Evolutionary conservation across 345 rosid genomes (phyloP).

Genomic region (Citrus cavaleriei): DNA sequence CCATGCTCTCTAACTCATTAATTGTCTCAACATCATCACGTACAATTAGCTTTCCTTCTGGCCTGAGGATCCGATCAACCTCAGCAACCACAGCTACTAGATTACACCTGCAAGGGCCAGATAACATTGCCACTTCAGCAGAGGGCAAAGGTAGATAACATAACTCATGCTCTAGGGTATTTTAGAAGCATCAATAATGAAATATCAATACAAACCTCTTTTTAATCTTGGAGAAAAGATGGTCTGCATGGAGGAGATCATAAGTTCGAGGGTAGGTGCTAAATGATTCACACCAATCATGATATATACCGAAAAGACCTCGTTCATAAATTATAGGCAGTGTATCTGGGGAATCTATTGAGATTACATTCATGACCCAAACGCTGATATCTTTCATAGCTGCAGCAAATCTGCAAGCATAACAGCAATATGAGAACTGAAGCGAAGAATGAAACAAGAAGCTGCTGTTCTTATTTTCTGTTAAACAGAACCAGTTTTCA

Average conservation of each 20-base stretch:
- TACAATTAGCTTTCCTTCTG: conserved; percentile 81
- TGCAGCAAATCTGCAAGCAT: conserved; percentile 74
- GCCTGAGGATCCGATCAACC: conserved; percentile 83
- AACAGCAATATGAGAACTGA: conserved; percentile 14
- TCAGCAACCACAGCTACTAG: conserved; percentile 69
- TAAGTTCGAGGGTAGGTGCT: conserved; percentile 95
- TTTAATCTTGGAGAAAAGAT: conserved; percentile 81
- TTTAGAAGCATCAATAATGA: neutral
- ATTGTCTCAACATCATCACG: conserved; percentile 66
- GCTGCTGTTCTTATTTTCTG: neutral
- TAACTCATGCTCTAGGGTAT: neutral
- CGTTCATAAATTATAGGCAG: conserved; percentile 87
- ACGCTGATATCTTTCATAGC: conserved; percentile 74
- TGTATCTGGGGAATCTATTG: conserved; percentile 86
- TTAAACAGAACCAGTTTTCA: neutral
- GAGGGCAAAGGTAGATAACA: neutral
- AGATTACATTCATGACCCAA: conserved; percentile 96
- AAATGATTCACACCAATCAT: conserved; percentile 97
- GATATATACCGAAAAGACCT: conserved; percentile 91
- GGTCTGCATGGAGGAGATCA: conserved; percentile 96
- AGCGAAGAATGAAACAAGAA: neutral
- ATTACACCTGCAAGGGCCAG: conserved; percentile 52
- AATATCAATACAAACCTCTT: conserved; percentile 42
- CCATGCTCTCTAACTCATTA: conserved; percentile 53
- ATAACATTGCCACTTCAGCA: neutral